A percentile compares a stretch with the other conserved stretches of the same genome.
These are phyloP conservation scores for Flaveria brownii DNA, from an alignment of 129 eudicot genomes.

Conservation along the genomic window DNA sequence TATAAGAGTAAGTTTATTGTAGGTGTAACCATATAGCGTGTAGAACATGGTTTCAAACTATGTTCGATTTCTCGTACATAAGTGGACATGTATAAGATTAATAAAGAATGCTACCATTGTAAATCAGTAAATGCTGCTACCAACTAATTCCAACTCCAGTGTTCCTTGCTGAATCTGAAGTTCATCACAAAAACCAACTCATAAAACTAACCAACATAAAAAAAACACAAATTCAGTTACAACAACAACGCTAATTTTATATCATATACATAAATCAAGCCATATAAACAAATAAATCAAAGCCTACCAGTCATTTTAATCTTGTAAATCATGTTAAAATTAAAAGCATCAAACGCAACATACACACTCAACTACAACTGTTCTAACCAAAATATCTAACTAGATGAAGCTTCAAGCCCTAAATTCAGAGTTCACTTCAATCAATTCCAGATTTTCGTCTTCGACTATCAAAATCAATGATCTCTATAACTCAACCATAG, in stretches of 20 bases:
- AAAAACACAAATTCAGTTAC: background rate
- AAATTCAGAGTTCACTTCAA: background rate
- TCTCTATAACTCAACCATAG: conserved; percentile 4
- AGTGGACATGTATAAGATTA: background rate
- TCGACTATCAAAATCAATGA: background rate
- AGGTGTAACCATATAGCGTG: background rate
- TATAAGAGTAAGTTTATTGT: background rate
- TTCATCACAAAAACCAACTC: conserved; percentile 21
- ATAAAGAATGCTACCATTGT: conserved; percentile 27
- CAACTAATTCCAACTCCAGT: conserved; percentile 8
- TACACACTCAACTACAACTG: background rate
- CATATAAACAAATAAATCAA: background rate
- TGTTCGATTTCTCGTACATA: background rate
- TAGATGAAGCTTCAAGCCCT: background rate
- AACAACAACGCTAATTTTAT: conserved; percentile 2
- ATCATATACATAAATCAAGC: background rate
- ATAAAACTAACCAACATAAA: background rate
- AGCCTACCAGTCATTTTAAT: background rate
- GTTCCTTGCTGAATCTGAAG: conserved; percentile 23
- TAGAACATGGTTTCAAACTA: background rate
- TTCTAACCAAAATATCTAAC: background rate
- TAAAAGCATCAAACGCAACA: background rate
- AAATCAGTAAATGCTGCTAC: conserved; percentile 29
- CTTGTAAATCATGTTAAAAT: background rate
- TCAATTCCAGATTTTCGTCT: background rate